A percentile compares a stretch with the other conserved stretches of the same genome.
phyloP scores from a whole-genome alignment of 805 yeast genomes.

The Hanseniaspora singularis region DNA sequence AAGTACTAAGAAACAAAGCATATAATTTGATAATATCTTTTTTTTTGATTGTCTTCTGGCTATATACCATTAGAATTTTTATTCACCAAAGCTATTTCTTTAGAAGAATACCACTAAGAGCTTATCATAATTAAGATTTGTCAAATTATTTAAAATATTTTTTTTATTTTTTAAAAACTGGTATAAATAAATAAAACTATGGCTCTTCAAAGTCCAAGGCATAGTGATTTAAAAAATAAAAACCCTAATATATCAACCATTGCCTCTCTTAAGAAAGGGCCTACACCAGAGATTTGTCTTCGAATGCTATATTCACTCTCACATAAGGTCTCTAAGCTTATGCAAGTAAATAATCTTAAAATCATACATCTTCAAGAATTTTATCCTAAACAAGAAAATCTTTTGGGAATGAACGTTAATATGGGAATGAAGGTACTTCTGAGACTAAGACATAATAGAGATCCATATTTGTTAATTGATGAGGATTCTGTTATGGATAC shows the following conservation, averaged over 20 bases:
- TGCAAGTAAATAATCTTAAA: slow-evolving; percentile 52
- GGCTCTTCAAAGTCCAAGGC: background rate
- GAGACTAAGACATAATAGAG: slow-evolving; percentile 50
- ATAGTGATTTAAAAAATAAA: slow-evolving; percentile 6
- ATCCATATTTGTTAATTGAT: slow-evolving; percentile 45
- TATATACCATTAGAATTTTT: no score
- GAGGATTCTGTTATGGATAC: slow-evolving; percentile 63
- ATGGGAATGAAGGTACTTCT: slow-evolving; percentile 60
- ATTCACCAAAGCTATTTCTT: no score
- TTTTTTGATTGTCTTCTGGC: no score
- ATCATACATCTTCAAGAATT: slow-evolving; percentile 68
- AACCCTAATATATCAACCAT: slow-evolving; percentile 19
- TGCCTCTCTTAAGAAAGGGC: slow-evolving; percentile 40
- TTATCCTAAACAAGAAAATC: slow-evolving; percentile 53
- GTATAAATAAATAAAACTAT: no score
- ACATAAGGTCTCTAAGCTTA: slow-evolving; percentile 60
- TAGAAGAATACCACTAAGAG: no score
- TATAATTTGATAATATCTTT: no score
- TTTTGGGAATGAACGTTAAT: slow-evolving; percentile 79
- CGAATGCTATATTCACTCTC: slow-evolving; percentile 59
- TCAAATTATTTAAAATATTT: no score
- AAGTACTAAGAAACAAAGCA: no score
- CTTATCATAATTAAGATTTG: no score
- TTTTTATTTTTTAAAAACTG: no score
- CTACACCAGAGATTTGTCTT: slow-evolving; percentile 39